Percentiles rank a stretch among this genome's conserved stretches.
Evolutionary conservation across 148 eudicot genomes (phyloP).

Genomic region (Rheum nobile): DNA sequence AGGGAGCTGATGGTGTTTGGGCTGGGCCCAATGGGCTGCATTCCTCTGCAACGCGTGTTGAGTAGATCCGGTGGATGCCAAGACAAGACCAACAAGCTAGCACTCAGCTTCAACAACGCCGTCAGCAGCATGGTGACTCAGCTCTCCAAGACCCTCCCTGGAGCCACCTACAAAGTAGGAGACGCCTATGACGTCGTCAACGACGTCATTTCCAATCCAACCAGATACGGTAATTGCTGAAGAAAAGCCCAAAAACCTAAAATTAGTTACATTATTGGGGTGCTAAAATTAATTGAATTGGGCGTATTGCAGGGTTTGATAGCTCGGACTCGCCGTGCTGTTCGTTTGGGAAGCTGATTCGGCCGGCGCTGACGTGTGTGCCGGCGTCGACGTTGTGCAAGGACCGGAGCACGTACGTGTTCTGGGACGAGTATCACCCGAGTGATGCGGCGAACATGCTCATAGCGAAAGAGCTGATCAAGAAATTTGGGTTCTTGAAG

Average conservation of each 20-base stretch:
- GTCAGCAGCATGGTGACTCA: conserved; percentile 26
- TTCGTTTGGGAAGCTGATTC: conserved; percentile 34
- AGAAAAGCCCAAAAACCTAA: background rate
- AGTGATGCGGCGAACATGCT: conserved; percentile 42
- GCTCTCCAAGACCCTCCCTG: conserved; percentile 45
- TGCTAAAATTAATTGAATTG: background rate
- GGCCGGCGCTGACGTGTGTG: conserved; percentile 50
- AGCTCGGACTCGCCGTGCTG: conserved; percentile 55
- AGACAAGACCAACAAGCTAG: conserved; percentile 56
- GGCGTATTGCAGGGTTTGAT: conserved; percentile 24
- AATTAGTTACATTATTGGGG: background rate
- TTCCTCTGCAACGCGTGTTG: conserved; percentile 76
- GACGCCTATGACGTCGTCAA: conserved; percentile 84
- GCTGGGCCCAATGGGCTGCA: conserved; percentile 88
- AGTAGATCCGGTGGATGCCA: conserved; percentile 55
- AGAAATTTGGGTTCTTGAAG: conserved; percentile 26
- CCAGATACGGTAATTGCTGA: conserved; percentile 32
- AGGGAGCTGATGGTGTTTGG: conserved; percentile 71
- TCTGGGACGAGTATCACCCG: conserved; percentile 68
- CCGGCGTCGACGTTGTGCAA: conserved; percentile 42
- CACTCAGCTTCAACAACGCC: conserved; percentile 51
- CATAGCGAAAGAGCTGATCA: conserved; percentile 37
- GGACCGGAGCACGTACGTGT: conserved; percentile 49
- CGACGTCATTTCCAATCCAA: conserved; percentile 58
- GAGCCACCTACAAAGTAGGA: conserved; percentile 53